Percentiles rank a stretch among this genome's conserved stretches.
phyloP scores from a whole-genome alignment of 257 asterid genomes.

The Lantana camara region DNA sequence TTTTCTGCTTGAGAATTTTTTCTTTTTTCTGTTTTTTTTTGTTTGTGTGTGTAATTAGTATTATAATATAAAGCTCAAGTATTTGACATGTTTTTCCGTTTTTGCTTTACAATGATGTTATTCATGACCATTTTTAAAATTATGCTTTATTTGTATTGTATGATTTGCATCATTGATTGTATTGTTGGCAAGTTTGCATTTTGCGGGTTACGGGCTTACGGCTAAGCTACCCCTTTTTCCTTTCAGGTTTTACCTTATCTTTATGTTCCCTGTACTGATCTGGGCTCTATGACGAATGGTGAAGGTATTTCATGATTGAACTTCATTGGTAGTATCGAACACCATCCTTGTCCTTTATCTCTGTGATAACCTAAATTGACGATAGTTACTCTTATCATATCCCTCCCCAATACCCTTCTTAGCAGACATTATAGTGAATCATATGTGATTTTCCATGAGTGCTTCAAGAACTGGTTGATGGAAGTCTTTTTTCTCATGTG shows the following conservation, averaged over 20 bases:
- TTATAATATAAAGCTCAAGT: no score
- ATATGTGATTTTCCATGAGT: neutral
- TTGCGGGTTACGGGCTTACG: conserved; percentile 10
- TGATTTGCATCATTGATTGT: conserved; percentile 14
- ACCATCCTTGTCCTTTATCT: conserved; percentile 21
- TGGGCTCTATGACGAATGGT: conserved; percentile 48
- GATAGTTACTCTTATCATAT: neutral
- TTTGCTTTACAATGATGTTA: conserved; percentile 8
- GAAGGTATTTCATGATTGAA: conserved; percentile 54
- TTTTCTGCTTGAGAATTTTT: neutral
- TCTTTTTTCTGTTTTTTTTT: conserved; percentile 1
- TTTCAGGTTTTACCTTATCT: conserved; percentile 87
- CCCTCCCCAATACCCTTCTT: neutral
- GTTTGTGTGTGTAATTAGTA: neutral
- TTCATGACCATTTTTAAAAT: neutral
- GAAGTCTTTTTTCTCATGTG: conserved; percentile 1
- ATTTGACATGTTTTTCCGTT: neutral
- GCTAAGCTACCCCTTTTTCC: conserved; percentile 15
- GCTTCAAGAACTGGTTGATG: neutral
- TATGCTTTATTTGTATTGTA: conserved; percentile 9
- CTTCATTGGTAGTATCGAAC: conserved; percentile 17
- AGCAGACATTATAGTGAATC: neutral
- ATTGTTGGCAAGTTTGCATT: conserved; percentile 22
- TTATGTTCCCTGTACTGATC: conserved; percentile 68
- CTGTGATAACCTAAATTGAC: neutral